phyloP scores from a whole-genome alignment of 2,329 filamentous ascomycete genomes.

The Acephala macrosclerotiorum region DNA sequence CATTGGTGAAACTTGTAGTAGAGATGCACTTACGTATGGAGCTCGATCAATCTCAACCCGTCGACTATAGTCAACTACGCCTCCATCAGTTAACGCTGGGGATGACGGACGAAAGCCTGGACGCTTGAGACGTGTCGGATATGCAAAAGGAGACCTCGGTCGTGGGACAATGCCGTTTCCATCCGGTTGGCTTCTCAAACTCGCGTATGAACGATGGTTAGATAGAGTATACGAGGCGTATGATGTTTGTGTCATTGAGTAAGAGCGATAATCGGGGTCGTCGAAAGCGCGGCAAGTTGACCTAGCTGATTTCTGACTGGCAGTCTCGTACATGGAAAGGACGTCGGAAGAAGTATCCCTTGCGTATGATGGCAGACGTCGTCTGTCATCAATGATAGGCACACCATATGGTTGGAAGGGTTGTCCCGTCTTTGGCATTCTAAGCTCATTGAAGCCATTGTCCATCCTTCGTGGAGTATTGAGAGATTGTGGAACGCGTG shows the following conservation, averaged over 20 bases:
- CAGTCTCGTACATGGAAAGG: slow-evolving; percentile 61
- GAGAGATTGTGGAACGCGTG: slow-evolving; percentile 39
- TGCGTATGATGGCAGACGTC: slow-evolving; percentile 53
- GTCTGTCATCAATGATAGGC: slow-evolving; percentile 50
- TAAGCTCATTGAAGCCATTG: slow-evolving; percentile 30
- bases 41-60: slow-evolving; percentile 43
- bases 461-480: slow-evolving; percentile 35
- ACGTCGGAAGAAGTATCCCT: slow-evolving; percentile 61
- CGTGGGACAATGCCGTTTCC: slow-evolving; percentile 51
- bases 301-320: slow-evolving; percentile 54
- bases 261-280: slow-evolving; percentile 56
- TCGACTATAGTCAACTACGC: slow-evolving; percentile 42
- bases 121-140: slow-evolving; percentile 63
- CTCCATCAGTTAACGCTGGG: slow-evolving; percentile 44
- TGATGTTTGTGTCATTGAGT: slow-evolving; percentile 60
- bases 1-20: neutral
- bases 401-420: slow-evolving; percentile 37
- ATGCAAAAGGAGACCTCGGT: slow-evolving; percentile 65
- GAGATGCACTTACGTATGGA: slow-evolving; percentile 37
- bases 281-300: slow-evolving; percentile 53
- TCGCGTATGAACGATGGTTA: slow-evolving; percentile 56
- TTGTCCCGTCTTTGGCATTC: slow-evolving; percentile 29
- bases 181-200: slow-evolving; percentile 56
- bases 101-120: slow-evolving; percentile 51
- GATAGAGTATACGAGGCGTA: slow-evolving; percentile 47